Evolutionary conservation across 768 basidiomycete species (phyloP).

Genomic region (Rickenella mellea): DNA sequence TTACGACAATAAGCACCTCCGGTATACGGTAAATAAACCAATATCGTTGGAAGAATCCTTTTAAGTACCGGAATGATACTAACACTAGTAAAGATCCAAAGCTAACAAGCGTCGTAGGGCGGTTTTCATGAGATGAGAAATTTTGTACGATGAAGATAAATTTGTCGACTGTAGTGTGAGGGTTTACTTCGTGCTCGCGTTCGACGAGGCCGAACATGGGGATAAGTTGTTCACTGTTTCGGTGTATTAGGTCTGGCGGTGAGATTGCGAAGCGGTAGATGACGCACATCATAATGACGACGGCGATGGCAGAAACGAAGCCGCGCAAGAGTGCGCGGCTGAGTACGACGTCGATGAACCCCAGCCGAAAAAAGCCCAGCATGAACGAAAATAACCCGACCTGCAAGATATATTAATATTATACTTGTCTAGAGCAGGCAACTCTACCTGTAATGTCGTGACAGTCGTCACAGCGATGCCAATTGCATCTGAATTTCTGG

Average conservation of each 20-base stretch:
- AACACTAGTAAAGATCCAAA: conserved; percentile 61
- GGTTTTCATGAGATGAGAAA: conserved; percentile 46
- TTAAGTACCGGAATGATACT: conserved; percentile 49
- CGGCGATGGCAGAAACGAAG: conserved; percentile 77
- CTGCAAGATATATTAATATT: conserved; percentile 23
- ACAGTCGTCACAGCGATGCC: conserved; percentile 68
- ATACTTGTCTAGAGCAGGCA: background rate
- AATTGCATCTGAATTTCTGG: conserved; percentile 36
- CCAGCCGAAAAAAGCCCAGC: conserved; percentile 80
- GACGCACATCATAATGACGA: conserved; percentile 76
- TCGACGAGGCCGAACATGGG: conserved; percentile 79
- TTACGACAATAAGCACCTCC: conserved; percentile 84
- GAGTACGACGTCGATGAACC: conserved; percentile 89
- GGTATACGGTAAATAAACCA: conserved; percentile 77
- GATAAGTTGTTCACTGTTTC: conserved; percentile 64
- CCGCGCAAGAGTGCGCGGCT: conserved; percentile 83
- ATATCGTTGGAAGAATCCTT: conserved; percentile 46
- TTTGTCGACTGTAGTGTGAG: conserved; percentile 69
- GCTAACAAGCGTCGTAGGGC: conserved; percentile 63
- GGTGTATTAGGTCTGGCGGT: background rate
- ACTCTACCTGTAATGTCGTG: conserved; percentile 68
- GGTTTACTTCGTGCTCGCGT: conserved; percentile 44
- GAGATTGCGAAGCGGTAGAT: background rate
- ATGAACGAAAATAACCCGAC: conserved; percentile 79
- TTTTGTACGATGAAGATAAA: conserved; percentile 62